Conservation (phyloP, 768 basidiomycete genomes). For the Pleurotus tuber-regium region DNA sequence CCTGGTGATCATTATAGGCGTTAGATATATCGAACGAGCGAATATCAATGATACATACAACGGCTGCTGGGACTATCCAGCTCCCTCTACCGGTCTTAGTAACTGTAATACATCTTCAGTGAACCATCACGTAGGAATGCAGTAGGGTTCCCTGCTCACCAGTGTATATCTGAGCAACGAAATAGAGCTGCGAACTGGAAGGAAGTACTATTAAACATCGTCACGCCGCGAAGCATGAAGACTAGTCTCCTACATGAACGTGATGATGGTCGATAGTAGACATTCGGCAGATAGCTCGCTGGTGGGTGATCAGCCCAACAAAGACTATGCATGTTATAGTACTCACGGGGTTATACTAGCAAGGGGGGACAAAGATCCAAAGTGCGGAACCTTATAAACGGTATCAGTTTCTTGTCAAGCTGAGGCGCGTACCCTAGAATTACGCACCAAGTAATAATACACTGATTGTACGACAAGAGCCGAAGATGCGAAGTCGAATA, state of each 20-base stretch:
- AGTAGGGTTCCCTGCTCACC: slow-evolving; percentile 20
- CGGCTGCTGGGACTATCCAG: slow-evolving; percentile 25
- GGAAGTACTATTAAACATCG: not conserved
- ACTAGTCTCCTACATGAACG: slow-evolving; percentile 32
- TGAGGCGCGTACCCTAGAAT: not conserved
- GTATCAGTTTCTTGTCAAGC: not conserved
- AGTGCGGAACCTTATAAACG: slow-evolving; percentile 36
- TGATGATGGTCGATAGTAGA: slow-evolving; percentile 38
- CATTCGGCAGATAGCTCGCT: slow-evolving; percentile 43
- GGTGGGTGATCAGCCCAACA: too few species aligned
- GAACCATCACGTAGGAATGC: not conserved
- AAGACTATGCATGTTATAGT: too few species aligned
- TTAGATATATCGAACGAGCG: not conserved
- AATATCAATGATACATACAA: slow-evolving; percentile 17
- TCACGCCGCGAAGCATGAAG: not conserved
- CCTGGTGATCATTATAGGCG: slow-evolving; percentile 16
- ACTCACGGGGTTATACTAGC: slow-evolving; percentile 37
- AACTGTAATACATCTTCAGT: not conserved
- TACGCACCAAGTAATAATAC: slow-evolving; percentile 40
- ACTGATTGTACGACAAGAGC: slow-evolving; percentile 40
- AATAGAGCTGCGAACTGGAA: slow-evolving; percentile 41
- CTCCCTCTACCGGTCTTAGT: slow-evolving; percentile 14
- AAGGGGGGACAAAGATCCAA: slow-evolving; percentile 36
- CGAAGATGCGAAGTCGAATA: slow-evolving; percentile 37
- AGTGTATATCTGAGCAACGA: slow-evolving; percentile 37